These are phyloP conservation scores for Coemansia sp. DNA, from an alignment of 192 early-diverging fungal species.

Conservation along the genomic window DNA sequence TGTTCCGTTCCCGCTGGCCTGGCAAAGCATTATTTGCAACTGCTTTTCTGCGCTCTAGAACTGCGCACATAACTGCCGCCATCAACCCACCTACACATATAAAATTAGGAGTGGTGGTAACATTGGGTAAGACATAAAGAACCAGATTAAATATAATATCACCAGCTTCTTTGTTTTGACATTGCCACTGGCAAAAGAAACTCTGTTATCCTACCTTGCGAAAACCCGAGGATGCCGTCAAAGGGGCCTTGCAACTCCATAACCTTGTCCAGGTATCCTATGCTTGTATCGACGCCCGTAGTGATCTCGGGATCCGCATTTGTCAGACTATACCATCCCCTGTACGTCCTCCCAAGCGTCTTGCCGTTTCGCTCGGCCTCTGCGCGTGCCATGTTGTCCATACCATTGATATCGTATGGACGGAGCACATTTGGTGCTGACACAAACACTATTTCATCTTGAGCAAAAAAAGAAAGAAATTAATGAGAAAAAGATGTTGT, in stretches of 20 bases:
- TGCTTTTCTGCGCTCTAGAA: conserved; percentile 23
- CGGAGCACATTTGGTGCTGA: conserved; percentile 39
- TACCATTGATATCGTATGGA: conserved; percentile 41
- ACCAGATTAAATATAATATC: not conserved
- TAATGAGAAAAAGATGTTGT: no score
- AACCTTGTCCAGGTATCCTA: conserved; percentile 26
- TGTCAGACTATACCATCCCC: conserved; percentile 41
- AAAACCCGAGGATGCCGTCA: conserved; percentile 51
- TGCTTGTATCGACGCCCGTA: conserved; percentile 28
- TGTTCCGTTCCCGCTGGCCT: not conserved
- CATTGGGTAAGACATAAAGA: no score
- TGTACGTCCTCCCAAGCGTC: conserved; percentile 20
- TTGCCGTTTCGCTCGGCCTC: conserved; percentile 17
- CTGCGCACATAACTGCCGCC: conserved; percentile 36
- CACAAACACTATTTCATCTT: conserved; percentile 34
- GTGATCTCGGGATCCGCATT: conserved; percentile 35
- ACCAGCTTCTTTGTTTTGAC: no score
- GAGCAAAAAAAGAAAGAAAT: not conserved
- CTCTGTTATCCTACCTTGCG: conserved; percentile 26
- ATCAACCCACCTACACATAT: conserved; percentile 42
- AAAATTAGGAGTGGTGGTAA: not conserved
- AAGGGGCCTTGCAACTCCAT: conserved; percentile 45
- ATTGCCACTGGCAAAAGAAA: no score
- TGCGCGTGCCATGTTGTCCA: conserved; percentile 40
- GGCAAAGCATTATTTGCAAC: not conserved